Evolutionary conservation across 2,329 filamentous ascomycete species (phyloP), one percentile per base, ranked within the genome.

Genomic region (Xylariales sp.): DNA sequence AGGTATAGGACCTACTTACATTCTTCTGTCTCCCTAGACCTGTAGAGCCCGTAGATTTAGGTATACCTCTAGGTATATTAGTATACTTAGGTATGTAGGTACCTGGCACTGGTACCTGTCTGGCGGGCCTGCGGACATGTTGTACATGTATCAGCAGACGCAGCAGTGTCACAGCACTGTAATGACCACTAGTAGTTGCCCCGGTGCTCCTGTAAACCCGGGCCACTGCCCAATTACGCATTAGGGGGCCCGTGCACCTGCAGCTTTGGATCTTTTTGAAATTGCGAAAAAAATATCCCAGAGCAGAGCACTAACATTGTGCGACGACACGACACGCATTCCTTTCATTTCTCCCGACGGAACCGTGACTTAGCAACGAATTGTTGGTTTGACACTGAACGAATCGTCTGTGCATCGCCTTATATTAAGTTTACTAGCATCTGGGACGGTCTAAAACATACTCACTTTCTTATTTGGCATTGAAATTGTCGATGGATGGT

Each of bases 401-500:
- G 14, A 34, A 64, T 57, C 48, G 41, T 50, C 36, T 30, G 63
- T 62, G 62, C 59, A 63, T 60, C 48, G 64, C 46, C 63, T 55
- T 62, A 28, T 55, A 43, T 52, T 48, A 49, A 49, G 32, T 58
- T 52, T 53, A 49, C 49, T 48, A 48, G 62, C 54, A 52, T 34
- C 36, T 53, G 56, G 55, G 36, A 43, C 58, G 52, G 41, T 62
- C 14, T 46, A 46, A 61, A 61, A 18, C 58, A 63, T 59, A 50
- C 50, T 34, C 50, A 50, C 46, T 62, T 69, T 45, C 59, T 63
- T 55, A 30, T 53, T 48, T 52, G 54, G 56, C 57, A 54, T 69
- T 63, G 53, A 57, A 53, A 49, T 61, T 46, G 12, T 64, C 45
- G 58, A 70, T 65, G 68, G 56, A 64, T 61, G 65, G 54, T 52